Percentiles rank a stretch among this genome's conserved stretches.
phyloP scores from a whole-genome alignment of 257 asterid genomes.

The Solanum paucissectum region DNA sequence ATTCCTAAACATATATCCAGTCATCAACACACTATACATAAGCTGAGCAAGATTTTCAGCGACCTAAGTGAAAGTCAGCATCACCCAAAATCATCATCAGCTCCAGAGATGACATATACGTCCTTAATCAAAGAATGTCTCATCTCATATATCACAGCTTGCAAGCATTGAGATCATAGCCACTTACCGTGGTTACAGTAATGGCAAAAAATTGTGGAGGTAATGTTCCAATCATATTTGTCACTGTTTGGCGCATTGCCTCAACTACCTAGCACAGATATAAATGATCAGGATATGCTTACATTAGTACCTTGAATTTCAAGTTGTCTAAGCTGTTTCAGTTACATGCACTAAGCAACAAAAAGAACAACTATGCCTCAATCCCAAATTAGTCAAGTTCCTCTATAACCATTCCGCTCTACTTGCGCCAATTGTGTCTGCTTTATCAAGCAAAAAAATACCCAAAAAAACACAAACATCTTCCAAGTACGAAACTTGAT shows the following conservation, averaged over 20 bases:
- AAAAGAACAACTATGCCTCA: background rate
- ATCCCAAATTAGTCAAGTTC: background rate
- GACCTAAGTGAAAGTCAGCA: constrained; percentile 37
- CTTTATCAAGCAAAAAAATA: background rate
- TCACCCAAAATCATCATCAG: constrained; percentile 3
- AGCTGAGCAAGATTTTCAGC: constrained; percentile 98
- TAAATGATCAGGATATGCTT: background rate
- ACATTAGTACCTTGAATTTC: background rate
- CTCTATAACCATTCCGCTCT: background rate
- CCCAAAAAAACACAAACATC: background rate
- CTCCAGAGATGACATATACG: background rate
- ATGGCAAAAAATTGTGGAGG: constrained; percentile 93
- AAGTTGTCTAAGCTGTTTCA: background rate
- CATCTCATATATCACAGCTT: background rate
- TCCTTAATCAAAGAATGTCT: background rate
- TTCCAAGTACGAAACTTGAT: background rate
- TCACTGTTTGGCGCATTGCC: constrained; percentile 97
- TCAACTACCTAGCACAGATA: constrained; percentile 61
- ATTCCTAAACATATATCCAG: constrained; percentile 96
- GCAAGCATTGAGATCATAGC: background rate
- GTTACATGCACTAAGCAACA: background rate
- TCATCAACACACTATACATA: constrained; percentile 97
- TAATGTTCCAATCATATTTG: constrained; percentile 93
- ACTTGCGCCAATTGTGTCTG: background rate
- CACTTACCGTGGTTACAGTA: constrained; percentile 80